Base-by-base conservation (phyloP, 176 grass and related monocot species). In the Oryza coarctata region DNA sequence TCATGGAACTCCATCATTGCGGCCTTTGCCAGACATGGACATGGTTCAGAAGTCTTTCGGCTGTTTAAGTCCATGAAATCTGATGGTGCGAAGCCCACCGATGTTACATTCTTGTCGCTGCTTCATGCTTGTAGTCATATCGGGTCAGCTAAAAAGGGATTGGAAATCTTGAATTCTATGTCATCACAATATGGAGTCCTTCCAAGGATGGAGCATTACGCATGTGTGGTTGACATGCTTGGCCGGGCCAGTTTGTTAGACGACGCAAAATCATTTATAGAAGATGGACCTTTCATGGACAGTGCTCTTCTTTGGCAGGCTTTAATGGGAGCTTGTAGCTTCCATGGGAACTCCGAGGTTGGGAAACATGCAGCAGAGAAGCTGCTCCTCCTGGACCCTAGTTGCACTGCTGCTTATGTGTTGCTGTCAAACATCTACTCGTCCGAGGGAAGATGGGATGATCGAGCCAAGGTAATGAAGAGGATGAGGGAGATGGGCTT, bases 1-100 rank as follows among this genome's bases (percentile, higher is more conserved):
- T 91, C 95, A 39, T 95, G 95, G 92, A 98, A 98, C 79, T 98
- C 86, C 28, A 88, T 98, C 58, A 98, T 98, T 14, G 85, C 87
- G 3, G 90, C 92, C 44, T 86, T 78, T 5, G 90, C 95, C 1
- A 83, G 90, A n/a, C 92, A 98, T 26, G 95, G 95, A 12, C 86
- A 91, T 15, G 92, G 84, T 47, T 85, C 45, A 0, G 41, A 93
- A 65, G 85, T 94, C 70, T 94, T 95, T 45, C 5, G 27, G 15
- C 61, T 95, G 34, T 91, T 95, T 68, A 87, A 95, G 70, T 90
- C 76, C 27, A 98, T 93, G 95, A 93, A 73, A 91, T 67, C 69
- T 0, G 64, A 87, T 43, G 92, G 95, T 34, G 61, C 67, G 6
- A 88, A 80, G 13, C 95, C 95, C 50, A 95, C 84, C 0, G 75